Percentiles rank a stretch among this genome's conserved stretches.
Conservation (phyloP, 495 filamentous ascomycete genomes). For the Neurospora africana region DNA sequence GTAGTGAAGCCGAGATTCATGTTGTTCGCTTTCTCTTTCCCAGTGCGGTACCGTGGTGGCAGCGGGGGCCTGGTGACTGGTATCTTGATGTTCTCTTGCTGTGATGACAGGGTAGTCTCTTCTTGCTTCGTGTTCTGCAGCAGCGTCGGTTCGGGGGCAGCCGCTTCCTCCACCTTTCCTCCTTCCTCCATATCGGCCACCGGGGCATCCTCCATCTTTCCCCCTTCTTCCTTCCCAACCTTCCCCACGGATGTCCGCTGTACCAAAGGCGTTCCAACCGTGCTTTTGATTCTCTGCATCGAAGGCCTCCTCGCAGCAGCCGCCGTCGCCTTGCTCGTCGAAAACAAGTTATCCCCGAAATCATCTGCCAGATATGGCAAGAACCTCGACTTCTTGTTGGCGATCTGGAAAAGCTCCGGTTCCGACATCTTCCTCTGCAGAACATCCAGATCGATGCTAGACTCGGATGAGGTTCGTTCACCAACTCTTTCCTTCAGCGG, state of each 20-base stretch:
- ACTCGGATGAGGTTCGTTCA: background rate
- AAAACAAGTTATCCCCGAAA: background rate
- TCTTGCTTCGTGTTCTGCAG: background rate
- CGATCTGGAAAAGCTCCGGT: background rate
- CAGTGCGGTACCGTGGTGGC: background rate
- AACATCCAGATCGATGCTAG: background rate
- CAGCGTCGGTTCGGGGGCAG: background rate
- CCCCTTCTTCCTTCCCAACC: background rate
- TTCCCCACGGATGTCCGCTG: background rate
- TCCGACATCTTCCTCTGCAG: background rate
- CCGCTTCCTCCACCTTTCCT: background rate
- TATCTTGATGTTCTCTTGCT: background rate
- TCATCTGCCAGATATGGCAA: background rate
- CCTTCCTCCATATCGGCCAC: background rate
- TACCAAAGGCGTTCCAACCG: background rate
- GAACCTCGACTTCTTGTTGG: background rate
- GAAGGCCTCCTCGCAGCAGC: background rate
- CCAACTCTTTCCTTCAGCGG: background rate
- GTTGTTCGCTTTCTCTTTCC: background rate
- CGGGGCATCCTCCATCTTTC: background rate
- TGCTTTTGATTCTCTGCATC: background rate
- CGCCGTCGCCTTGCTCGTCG: background rate
- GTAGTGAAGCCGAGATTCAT: background rate
- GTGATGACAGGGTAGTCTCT: background rate
- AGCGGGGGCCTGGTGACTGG: background rate